Evolutionary conservation across 2,329 filamentous ascomycete genomes (phyloP).

Genomic region (Phoma sp.): DNA sequence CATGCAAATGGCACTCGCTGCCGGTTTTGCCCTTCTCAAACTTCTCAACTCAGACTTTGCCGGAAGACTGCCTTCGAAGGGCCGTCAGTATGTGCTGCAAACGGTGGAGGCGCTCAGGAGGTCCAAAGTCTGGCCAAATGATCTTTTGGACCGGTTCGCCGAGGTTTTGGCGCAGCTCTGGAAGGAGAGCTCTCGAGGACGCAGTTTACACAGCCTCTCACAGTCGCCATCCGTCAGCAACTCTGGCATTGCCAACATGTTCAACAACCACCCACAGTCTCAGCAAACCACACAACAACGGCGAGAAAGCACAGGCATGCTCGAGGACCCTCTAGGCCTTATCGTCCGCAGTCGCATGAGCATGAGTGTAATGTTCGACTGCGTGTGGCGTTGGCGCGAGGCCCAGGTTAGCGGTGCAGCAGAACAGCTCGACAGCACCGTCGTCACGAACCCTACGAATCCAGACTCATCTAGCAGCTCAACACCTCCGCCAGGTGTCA

Average conservation of each 20-base stretch:
- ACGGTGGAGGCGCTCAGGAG: conserved; percentile 74
- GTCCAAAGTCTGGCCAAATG: conserved; percentile 78
- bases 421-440: conserved; percentile 64
- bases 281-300: conserved; percentile 35
- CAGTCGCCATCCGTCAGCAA: conserved; percentile 47
- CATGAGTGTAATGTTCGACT: conserved; percentile 85
- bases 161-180: conserved; percentile 90
- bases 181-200: conserved; percentile 63
- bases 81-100: conserved; percentile 72
- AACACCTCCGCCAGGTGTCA: conserved; percentile 61
- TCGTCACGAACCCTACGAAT: conserved; percentile 88
- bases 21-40: conserved; percentile 78
- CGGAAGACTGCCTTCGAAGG: conserved; percentile 67
- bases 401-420: conserved; percentile 59
- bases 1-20: conserved; percentile 85
- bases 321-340: conserved; percentile 77
- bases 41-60: conserved; percentile 78
- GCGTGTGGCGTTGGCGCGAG: conserved; percentile 85
- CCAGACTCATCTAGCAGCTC: conserved; percentile 73
- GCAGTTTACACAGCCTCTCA: conserved; percentile 47
- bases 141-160: conserved; percentile 79
- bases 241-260: conserved; percentile 41
- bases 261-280: conserved; percentile 37
- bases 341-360: conserved; percentile 85
- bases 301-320: conserved; percentile 37